phyloP scores from a whole-genome alignment of 768 basidiomycete genomes.

The Leccinum arenicola region DNA sequence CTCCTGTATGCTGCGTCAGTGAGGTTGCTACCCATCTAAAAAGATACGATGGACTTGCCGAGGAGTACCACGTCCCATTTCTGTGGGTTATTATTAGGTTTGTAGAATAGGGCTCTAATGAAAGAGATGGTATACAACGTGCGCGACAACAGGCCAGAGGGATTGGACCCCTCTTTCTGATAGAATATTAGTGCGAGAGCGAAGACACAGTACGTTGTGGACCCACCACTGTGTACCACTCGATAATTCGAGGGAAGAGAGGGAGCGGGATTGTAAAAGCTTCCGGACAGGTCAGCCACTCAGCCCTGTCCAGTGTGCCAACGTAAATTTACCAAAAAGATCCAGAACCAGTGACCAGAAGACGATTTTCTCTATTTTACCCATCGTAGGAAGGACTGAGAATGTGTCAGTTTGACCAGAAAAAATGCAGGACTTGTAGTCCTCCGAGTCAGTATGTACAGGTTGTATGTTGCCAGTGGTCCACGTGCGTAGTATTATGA shows the following conservation, averaged over 20 bases:
- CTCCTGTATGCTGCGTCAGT: conserved; percentile 45
- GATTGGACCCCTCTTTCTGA: conserved; percentile 70
- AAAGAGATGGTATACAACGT: conserved; percentile 68
- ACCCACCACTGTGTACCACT: conserved; percentile 81
- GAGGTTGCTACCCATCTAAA: background rate
- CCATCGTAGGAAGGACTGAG: conserved; percentile 38
- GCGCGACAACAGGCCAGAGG: conserved; percentile 66
- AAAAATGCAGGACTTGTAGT: background rate
- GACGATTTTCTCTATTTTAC: conserved; percentile 73
- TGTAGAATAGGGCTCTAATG: conserved; percentile 64
- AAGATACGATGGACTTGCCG: conserved; percentile 42
- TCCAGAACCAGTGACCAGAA: conserved; percentile 91
- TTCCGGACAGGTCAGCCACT: conserved; percentile 30
- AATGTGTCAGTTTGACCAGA: background rate
- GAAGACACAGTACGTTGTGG: background rate
- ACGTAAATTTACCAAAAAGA: conserved; percentile 55
- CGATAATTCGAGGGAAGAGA: conserved; percentile 94
- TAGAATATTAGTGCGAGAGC: background rate
- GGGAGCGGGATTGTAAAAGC: conserved; percentile 96
- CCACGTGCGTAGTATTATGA: background rate
- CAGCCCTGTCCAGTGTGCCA: no score
- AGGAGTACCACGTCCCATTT: conserved; percentile 94
- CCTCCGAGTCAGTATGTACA: background rate
- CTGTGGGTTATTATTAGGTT: conserved; percentile 55
- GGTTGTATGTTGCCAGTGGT: background rate